Percentiles rank a stretch among this genome's conserved stretches.
These are phyloP conservation scores for Saccharomycopsis selenospora DNA, from an alignment of 805 yeast species.

Conservation along the genomic window DNA sequence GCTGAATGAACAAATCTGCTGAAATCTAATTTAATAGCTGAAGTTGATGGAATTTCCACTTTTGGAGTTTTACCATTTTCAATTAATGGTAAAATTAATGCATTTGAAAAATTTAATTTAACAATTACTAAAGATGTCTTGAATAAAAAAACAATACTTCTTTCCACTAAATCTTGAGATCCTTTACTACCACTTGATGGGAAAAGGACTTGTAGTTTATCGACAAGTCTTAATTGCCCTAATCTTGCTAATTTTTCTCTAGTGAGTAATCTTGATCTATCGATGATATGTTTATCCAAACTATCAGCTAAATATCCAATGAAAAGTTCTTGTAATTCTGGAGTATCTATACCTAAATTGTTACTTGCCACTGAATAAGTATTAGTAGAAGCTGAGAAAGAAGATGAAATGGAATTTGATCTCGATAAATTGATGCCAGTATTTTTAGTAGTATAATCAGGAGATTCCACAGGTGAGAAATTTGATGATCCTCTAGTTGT, in stretches of 20 bases:
- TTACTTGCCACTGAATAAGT: constrained; percentile 9
- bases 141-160: constrained; percentile 12
- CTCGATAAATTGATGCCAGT: constrained; percentile 2
- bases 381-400: constrained; percentile 6
- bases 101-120: constrained; percentile 8
- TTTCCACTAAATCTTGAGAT: constrained; percentile 4
- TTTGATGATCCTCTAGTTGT: not conserved
- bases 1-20: not conserved
- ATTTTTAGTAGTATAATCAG: not conserved
- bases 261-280: not conserved
- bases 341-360: not conserved
- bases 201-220: constrained; percentile 6
- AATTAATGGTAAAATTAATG: constrained; percentile 10
- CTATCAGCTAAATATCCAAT: constrained; percentile 5
- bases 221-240: constrained; percentile 19
- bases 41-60: constrained; percentile 17
- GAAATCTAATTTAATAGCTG: constrained; percentile 17
- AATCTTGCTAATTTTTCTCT: constrained; percentile 1
- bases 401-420: constrained; percentile 13
- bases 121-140: constrained; percentile 10
- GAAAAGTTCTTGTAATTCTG: constrained; percentile 4
- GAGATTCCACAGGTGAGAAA: constrained; percentile 5
- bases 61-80: constrained; percentile 9
- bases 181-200: constrained; percentile 8
- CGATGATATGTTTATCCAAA: constrained; percentile 2